A percentile compares a stretch with the other conserved stretches of the same genome.
Conservation (phyloP, 352 stramenopile species). For the Ophiocytium majus region DNA sequence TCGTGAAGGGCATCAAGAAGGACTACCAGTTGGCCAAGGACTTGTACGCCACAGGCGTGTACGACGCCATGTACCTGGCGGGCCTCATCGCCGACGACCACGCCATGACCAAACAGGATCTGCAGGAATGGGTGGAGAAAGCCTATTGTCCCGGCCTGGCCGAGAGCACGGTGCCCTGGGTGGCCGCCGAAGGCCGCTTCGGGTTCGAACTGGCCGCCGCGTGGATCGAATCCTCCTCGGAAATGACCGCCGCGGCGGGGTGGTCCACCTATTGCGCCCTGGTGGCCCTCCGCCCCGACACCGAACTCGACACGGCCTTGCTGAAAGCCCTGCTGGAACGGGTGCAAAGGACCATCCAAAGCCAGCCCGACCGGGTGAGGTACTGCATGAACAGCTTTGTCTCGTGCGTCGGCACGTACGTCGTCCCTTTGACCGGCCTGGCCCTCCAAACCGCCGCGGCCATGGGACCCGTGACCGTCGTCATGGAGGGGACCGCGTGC, state of each 20-base stretch:
- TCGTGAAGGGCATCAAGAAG: conserved; percentile 7
- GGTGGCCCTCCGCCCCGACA: background rate
- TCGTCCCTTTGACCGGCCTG: background rate
- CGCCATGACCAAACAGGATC: background rate
- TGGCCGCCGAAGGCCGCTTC: background rate
- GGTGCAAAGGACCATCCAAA: background rate
- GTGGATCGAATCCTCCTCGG: background rate
- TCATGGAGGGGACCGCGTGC: background rate
- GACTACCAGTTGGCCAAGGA: background rate
- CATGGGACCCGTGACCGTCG: background rate
- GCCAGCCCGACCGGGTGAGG: background rate
- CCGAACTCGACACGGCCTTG: background rate
- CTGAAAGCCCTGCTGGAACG: background rate
- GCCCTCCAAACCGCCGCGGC: background rate
- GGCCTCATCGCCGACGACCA: conserved; percentile 2
- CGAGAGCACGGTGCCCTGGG: background rate
- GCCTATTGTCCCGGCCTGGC: background rate
- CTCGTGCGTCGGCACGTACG: background rate
- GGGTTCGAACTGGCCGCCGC: background rate
- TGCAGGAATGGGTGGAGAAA: background rate
- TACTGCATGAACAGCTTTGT: conserved; percentile 6
- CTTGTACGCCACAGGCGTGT: background rate
- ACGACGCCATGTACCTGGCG: conserved; percentile 5
- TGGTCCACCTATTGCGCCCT: background rate
- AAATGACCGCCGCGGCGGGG: background rate